Evolutionary conservation across 768 basidiomycete species (phyloP).

Genomic region (Leccinellum rugosiceps): DNA sequence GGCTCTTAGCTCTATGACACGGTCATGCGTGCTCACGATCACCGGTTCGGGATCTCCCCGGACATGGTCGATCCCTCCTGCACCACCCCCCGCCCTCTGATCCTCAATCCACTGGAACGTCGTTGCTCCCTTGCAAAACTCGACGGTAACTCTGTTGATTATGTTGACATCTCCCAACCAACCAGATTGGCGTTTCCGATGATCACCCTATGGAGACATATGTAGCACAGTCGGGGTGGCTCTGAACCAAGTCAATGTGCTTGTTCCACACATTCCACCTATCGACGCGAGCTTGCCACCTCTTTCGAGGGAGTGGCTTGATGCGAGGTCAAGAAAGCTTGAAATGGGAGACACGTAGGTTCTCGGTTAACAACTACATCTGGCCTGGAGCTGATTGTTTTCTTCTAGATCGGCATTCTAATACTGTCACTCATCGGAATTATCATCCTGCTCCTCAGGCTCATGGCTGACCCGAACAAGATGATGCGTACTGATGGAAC

Average conservation of each 20-base stretch:
- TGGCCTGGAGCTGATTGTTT: not conserved
- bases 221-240: conserved; percentile 21
- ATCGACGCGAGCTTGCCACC: conserved; percentile 19
- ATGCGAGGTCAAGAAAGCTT: conserved; percentile 10
- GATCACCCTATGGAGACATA: conserved; percentile 24
- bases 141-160: conserved; percentile 14
- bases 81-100: conserved; percentile 9
- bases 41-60: conserved; percentile 9
- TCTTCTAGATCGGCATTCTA: conserved; percentile 44
- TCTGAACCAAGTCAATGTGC: conserved; percentile 26
- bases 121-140: conserved; percentile 14
- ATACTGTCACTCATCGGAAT: conserved; percentile 66
- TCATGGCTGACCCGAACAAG: conserved; percentile 67
- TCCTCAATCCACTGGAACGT: conserved; percentile 14
- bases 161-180: conserved; percentile 24
- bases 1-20: conserved; percentile 34
- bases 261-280: conserved; percentile 24
- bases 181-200: conserved; percentile 23
- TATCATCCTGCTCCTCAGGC: conserved; percentile 55
- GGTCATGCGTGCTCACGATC: conserved; percentile 27
- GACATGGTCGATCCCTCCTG: conserved; percentile 12
- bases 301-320: conserved; percentile 17
- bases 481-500: conserved; percentile 78
- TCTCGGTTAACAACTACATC: not conserved
- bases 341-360: conserved; percentile 70